Evolutionary conservation across 1,139 yeast species (phyloP).

Genomic region (Hansenula lynferdii): DNA sequence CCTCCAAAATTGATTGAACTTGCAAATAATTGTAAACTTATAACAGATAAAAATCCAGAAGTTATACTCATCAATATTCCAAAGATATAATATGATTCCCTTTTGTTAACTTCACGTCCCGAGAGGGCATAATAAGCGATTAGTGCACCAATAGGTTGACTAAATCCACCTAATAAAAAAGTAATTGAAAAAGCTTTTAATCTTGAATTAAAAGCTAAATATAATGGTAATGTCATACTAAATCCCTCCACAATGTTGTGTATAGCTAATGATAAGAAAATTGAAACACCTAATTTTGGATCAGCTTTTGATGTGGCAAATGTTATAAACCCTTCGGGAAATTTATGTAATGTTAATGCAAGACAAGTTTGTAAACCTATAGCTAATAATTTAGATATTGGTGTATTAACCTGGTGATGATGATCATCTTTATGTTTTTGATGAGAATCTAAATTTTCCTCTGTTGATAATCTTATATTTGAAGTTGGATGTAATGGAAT

Average conservation of each 20-base stretch:
- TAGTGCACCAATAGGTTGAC: slow-evolving; percentile 89
- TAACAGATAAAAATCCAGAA: slow-evolving; percentile 77
- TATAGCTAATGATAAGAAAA: slow-evolving; percentile 76
- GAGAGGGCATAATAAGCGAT: slow-evolving; percentile 57
- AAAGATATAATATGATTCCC: slow-evolving; percentile 41
- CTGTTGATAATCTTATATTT: slow-evolving; percentile 13
- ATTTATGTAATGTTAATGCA: slow-evolving; percentile 83
- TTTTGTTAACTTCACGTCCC: slow-evolving; percentile 31
- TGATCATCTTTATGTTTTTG: slow-evolving; percentile 33
- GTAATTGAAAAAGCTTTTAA: slow-evolving; percentile 61
- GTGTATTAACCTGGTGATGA: slow-evolving; percentile 78
- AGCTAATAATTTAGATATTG: slow-evolving; percentile 68
- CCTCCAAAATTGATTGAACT: slow-evolving; percentile 73
- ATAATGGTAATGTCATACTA: slow-evolving; percentile 87
- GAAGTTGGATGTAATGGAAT: slow-evolving; percentile 1
- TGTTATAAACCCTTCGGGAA: slow-evolving; percentile 93
- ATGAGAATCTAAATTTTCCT: slow-evolving; percentile 17
- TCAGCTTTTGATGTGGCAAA: slow-evolving; percentile 76
- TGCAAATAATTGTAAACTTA: slow-evolving; percentile 83
- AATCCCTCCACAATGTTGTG: slow-evolving; percentile 97
- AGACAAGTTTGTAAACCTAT: slow-evolving; percentile 88
- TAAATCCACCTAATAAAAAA: slow-evolving; percentile 68
- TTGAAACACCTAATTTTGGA: slow-evolving; percentile 67
- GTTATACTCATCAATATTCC: slow-evolving; percentile 70
- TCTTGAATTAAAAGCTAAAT: slow-evolving; percentile 62